Conservation (phyloP, 2,329 filamentous ascomycete species). For the Fusarium sp. region DNA sequence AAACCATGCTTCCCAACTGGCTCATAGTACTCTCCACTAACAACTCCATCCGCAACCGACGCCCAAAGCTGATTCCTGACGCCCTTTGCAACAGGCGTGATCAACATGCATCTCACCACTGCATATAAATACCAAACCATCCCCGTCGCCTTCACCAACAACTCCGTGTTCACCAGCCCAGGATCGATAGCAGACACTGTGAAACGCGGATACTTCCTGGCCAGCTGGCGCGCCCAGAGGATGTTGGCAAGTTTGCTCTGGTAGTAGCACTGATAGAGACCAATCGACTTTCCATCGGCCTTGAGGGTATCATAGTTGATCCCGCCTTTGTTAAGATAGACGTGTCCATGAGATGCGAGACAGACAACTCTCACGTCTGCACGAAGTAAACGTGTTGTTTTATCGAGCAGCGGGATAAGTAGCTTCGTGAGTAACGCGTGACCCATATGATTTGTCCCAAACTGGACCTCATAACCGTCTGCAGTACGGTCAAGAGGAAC, state of each 20-base stretch:
- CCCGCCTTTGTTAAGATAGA: not conserved
- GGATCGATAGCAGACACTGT: not conserved
- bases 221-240: not conserved
- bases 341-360: not conserved
- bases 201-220: not conserved
- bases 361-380: not conserved
- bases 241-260: not conserved
- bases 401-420: not conserved
- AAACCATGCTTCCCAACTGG: not conserved
- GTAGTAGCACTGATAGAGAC: not conserved
- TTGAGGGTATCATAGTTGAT: not conserved
- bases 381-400: not conserved
- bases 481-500: not conserved
- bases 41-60: not conserved
- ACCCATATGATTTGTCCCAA: not conserved
- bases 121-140: not conserved
- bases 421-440: accelerated
- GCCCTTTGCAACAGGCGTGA: not conserved
- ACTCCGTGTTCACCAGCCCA: not conserved
- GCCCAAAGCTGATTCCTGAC: not conserved
- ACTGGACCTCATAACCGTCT: not conserved
- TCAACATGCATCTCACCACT: not conserved
- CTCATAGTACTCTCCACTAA: not conserved
- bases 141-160: not conserved
- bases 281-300: not conserved